These are phyloP conservation scores for Yamadazyma blattariae DNA, from an alignment of 1,139 yeast species.

Conservation along the genomic window DNA sequence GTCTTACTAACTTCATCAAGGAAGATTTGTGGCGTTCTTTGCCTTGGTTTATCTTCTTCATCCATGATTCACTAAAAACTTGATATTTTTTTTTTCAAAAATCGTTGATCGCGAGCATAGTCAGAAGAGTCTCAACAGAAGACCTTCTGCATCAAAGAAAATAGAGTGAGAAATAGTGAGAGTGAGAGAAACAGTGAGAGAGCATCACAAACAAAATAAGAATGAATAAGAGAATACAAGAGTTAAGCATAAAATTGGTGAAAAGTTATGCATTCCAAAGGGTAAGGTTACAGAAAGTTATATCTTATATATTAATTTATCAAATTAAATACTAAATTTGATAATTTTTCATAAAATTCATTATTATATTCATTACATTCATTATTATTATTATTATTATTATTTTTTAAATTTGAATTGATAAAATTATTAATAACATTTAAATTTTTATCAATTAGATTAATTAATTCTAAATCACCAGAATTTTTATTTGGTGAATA, in stretches of 20 bases:
- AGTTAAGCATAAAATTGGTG: too few species aligned
- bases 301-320: slow-evolving; percentile 8
- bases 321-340: slow-evolving; percentile 16
- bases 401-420: slow-evolving; percentile 5
- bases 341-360: slow-evolving; percentile 19
- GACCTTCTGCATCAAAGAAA: too few species aligned
- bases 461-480: slow-evolving; percentile 30
- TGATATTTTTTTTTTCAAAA: background rate
- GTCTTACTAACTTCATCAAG: slow-evolving; percentile 57
- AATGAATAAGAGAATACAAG: too few species aligned
- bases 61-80: background rate
- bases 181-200: too few species aligned
- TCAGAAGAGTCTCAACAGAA: too few species aligned
- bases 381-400: slow-evolving; percentile 1
- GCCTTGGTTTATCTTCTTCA: slow-evolving; percentile 7
- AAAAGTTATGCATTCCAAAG: too few species aligned
- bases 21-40: slow-evolving; percentile 32
- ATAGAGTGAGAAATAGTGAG: too few species aligned
- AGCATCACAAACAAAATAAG: too few species aligned
- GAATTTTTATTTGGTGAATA: slow-evolving; percentile 32
- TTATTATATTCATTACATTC: slow-evolving; percentile 4
- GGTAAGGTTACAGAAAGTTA: too few species aligned
- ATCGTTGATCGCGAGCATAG: too few species aligned
- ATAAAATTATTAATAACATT: slow-evolving; percentile 27
- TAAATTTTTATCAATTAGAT: slow-evolving; percentile 23